Conservation (phyloP, 352 stramenopile genomes). For the Pythium guiyangense region DNA sequence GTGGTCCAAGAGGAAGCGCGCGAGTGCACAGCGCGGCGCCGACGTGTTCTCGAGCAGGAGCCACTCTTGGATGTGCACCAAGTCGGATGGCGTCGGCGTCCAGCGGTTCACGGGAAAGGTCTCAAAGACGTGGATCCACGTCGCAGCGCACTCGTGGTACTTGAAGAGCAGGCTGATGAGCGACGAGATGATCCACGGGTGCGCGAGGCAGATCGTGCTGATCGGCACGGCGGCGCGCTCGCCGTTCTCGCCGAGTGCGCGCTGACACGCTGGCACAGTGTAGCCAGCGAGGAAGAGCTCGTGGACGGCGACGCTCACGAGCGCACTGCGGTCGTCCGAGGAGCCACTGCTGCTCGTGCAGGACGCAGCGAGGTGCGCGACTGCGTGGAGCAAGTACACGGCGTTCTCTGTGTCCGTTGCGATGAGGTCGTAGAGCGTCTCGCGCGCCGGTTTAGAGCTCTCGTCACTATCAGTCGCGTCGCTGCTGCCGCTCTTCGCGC, state of each 20-base stretch:
- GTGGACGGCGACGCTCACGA: conserved; percentile 54
- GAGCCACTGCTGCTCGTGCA: conserved; percentile 22
- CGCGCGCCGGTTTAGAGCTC: conserved; percentile 26
- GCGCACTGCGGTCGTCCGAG: conserved; percentile 22
- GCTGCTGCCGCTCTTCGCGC: conserved; percentile 21
- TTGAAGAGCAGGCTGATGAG: conserved; percentile 63
- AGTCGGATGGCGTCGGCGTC: conserved; percentile 55
- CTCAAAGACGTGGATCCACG: conserved; percentile 82
- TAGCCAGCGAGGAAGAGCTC: conserved; percentile 65
- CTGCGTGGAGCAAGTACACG: conserved; percentile 65
- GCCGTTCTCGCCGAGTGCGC: conserved; percentile 39
- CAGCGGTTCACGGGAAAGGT: conserved; percentile 85
- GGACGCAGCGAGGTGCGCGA: conserved; percentile 32
- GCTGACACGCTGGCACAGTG: conserved; percentile 40
- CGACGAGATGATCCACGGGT: conserved; percentile 59
- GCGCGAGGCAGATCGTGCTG: conserved; percentile 55
- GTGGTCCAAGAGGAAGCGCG: conserved; percentile 71
- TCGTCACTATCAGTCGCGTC: conserved; percentile 19
- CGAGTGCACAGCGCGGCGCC: conserved; percentile 51
- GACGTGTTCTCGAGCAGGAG: conserved; percentile 66
- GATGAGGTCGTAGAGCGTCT: conserved; percentile 56
- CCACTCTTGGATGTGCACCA: conserved; percentile 78
- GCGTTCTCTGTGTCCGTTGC: conserved; percentile 57
- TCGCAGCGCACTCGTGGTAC: conserved; percentile 75
- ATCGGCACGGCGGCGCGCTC: conserved; percentile 47